Evolutionary conservation across 2,329 filamentous ascomycete genomes (phyloP), one percentile per base, ranked within the genome.

Genomic region (Elsinoe fawcettii): DNA sequence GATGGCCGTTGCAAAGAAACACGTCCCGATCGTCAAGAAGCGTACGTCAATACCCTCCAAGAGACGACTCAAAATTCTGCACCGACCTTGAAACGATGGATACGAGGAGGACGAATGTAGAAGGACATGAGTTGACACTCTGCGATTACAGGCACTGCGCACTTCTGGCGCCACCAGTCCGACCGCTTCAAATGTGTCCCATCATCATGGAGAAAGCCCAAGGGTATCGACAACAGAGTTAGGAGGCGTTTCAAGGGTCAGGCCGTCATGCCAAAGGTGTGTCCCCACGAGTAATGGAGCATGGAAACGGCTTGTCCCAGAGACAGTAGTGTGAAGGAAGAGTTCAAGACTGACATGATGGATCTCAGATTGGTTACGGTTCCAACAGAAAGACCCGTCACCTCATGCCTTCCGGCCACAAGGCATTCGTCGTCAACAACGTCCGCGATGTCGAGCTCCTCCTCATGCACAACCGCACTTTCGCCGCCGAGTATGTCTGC

Each of bases 1-100:
- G 91, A 97, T 97, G 93, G 90, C 92, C 84, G 84, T 91, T 87
- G 88, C 92, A 80, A 95, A 95, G 88, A 95, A 95, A 84, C 93
- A 97, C 80, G 85, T 97, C 75, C 87, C 91, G 74, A 99, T 99
- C 84, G 89, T 99, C 75, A 99, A 99, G 90, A 99, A 99, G 90
- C 90, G 90, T 95, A 92, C 75, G 90, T 90, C 72, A 63, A 62
- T 61, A 58, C 41, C 51, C 25, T 41, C 16, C 25, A 14, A 14
- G 25, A 41, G 14, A 41, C 44, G 27, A 25, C 47, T 57, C 43
- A 34, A 46, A 46, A 43, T 47, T 43, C 16, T 51, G 7, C 23
- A 46, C 51, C 36, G 54, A 59, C 16, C 23, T 37, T 22, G 49
- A 23, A 53, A 36, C 32, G 4, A 14, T n/a, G 14, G 49, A n/a